Evolutionary conservation across 805 yeast genomes (phyloP).

Genomic region (Peterozyma toletana): DNA sequence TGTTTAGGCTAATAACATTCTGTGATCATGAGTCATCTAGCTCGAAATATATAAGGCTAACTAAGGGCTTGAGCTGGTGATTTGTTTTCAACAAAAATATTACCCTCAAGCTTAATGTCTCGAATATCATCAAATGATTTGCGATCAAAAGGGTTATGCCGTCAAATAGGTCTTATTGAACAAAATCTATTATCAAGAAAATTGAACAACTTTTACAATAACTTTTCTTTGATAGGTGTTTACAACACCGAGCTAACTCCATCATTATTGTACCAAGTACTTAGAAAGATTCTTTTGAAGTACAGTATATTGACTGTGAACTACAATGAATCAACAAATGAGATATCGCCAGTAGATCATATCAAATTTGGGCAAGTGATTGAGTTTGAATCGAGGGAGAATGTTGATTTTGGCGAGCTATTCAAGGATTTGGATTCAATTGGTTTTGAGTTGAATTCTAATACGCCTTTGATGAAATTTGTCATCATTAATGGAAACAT

Average conservation of each 20-base stretch:
- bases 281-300: slow-evolving; percentile 5
- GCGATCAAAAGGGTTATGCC: slow-evolving; percentile 2
- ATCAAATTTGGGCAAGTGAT: slow-evolving; percentile 2
- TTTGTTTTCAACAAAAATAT: too few relatives aligned
- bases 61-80: too few relatives aligned
- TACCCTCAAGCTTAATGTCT: too few relatives aligned
- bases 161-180: slow-evolving; percentile 3
- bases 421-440: slow-evolving; percentile 2
- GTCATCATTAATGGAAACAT: not conserved
- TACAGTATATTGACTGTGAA: slow-evolving; percentile 1
- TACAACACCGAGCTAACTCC: slow-evolving; percentile 2
- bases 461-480: slow-evolving; percentile 2
- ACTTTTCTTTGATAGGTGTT: slow-evolving; percentile 1
- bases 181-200: slow-evolving; percentile 2
- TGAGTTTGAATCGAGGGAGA: not conserved
- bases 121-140: not conserved
- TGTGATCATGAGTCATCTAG: too few relatives aligned
- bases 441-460: slow-evolving; percentile 1
- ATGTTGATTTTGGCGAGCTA: not conserved
- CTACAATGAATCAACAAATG: slow-evolving; percentile 3
- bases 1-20: too few relatives aligned
- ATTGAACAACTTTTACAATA: slow-evolving; percentile 4
- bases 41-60: too few relatives aligned
- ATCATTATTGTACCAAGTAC: not conserved
- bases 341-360: not conserved